phyloP scores from a whole-genome alignment of 805 yeast species.

The Lachancea quebecensis region DNA sequence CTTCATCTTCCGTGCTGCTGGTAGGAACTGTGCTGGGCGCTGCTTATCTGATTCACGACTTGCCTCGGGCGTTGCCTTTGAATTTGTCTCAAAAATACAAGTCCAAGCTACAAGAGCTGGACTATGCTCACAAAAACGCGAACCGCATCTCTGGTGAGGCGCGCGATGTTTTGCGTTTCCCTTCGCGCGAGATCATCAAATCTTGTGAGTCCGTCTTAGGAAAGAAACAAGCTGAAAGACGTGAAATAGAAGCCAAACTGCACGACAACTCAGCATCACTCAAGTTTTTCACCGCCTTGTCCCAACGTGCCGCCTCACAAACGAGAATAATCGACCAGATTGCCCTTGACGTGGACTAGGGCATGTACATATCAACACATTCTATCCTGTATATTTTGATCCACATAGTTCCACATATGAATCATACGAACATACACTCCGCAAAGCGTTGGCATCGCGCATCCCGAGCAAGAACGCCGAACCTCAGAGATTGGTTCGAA shows the following conservation, averaged over 20 bases:
- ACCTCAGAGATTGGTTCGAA: too few relatives aligned
- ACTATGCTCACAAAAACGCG: conserved; percentile 74
- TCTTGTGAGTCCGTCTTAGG: conserved; percentile 27
- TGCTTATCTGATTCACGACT: conserved; percentile 64
- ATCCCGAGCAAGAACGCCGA: too few relatives aligned
- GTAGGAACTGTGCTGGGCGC: conserved; percentile 47
- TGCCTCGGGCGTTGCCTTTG: conserved; percentile 84
- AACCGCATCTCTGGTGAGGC: conserved; percentile 75
- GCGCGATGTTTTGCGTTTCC: conserved; percentile 70
- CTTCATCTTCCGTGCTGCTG: conserved; percentile 49
- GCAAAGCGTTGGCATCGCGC: too few relatives aligned
- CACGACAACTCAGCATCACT: conserved; percentile 22
- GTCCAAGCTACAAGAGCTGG: conserved; percentile 53
- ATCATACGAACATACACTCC: background rate
- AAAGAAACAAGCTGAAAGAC: conserved; percentile 20
- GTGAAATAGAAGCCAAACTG: conserved; percentile 21
- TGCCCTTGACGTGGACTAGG: conserved; percentile 27
- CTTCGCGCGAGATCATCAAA: conserved; percentile 64
- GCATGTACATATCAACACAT: background rate
- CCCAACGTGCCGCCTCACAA: conserved; percentile 21
- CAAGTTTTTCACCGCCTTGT: conserved; percentile 22
- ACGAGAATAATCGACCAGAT: conserved; percentile 18
- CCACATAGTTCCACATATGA: background rate
- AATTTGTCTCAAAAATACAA: conserved; percentile 71
- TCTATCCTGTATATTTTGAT: background rate